phyloP scores from a whole-genome alignment of 139 green algal genomes.

The Zygnema cylindricum region DNA sequence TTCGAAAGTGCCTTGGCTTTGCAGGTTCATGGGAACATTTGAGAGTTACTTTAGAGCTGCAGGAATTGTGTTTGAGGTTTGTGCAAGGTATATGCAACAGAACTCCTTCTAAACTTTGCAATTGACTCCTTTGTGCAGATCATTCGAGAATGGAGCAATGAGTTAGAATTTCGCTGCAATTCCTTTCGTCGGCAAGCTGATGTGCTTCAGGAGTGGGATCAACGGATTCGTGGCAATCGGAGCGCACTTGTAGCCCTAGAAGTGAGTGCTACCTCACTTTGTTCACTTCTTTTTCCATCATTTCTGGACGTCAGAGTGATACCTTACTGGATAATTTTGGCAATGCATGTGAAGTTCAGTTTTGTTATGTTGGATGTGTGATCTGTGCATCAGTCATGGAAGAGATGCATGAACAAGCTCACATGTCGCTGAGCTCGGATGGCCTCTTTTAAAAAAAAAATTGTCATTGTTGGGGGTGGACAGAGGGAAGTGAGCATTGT shows the following conservation, averaged over 20 bases:
- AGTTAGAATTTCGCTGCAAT: conserved; percentile 82
- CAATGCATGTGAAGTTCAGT: no score
- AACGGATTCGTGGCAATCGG: conserved; percentile 80
- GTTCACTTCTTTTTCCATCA: not conserved
- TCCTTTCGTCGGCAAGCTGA: conserved; percentile 84
- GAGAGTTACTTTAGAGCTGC: no score
- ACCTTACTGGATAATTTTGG: not conserved
- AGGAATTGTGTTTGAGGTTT: no score
- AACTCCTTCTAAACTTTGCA: no score
- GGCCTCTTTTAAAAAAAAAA: no score
- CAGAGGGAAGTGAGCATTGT: conserved; percentile 64
- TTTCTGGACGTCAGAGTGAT: not conserved
- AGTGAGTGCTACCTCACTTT: conserved; percentile 49
- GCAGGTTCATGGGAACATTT: no score
- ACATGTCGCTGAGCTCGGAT: no score
- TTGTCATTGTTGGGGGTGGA: not conserved
- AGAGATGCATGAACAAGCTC: not conserved
- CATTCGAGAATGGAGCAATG: conserved; percentile 74
- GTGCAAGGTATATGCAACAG: no score
- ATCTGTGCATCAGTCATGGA: not conserved
- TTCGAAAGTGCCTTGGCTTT: no score
- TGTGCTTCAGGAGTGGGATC: conserved; percentile 82
- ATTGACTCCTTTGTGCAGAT: conserved; percentile 69
- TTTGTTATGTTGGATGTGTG: not conserved
- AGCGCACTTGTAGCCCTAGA: conserved; percentile 80